Evolutionary conservation across 257 asterid genomes (phyloP), one percentile per base, ranked within the genome.

Genomic region (Gentiana straminea): DNA sequence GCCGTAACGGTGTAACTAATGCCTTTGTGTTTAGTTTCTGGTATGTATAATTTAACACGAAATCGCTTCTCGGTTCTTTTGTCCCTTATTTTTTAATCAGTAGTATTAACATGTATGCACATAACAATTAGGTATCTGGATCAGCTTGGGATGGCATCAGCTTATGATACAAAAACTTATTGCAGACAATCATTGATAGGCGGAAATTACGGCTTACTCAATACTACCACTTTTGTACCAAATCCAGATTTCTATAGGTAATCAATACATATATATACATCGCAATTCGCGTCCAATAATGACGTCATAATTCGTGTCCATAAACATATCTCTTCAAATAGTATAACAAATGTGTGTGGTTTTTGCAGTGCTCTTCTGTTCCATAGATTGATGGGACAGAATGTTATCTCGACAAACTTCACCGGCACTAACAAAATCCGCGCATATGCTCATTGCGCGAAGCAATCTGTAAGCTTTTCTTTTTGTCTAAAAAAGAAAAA

Each of bases 201-300:
- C 5, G 95, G 97, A 60, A 79, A 89, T 79, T 89, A 89, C 36
- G 97, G 97, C 56, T 77, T 89, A 37, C 89, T 86, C 51, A 78
- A 83, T 62, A 81, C 83, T 13, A 81, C 86, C 51, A 77, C 84
- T 35, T 89, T 81, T 70, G 56, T 44, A 34, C 95, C 97, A 6
- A 86, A 86, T 79, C 94, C 95, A 35, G 97, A 86, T 69, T 85
- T 83, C 81, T 89, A 89, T 74, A 83, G 96, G 96, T 84, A n/a
- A 3, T 37, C 7, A n/a, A 41, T 33, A 41, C 46, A 41, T 5
- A 24, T 5, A 41, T 3, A 1, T 10, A 41, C 46, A 41, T 41
- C 9, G 24, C 24, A 24, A 24, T 24, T 24, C 46, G 7, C 4
- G 46, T 5, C 1, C 2, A 41, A 0, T 41, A 10, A 4, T 41